Evolutionary conservation across 139 green algal genomes (phyloP).

Genomic region (Parachlorella kessleri): DNA sequence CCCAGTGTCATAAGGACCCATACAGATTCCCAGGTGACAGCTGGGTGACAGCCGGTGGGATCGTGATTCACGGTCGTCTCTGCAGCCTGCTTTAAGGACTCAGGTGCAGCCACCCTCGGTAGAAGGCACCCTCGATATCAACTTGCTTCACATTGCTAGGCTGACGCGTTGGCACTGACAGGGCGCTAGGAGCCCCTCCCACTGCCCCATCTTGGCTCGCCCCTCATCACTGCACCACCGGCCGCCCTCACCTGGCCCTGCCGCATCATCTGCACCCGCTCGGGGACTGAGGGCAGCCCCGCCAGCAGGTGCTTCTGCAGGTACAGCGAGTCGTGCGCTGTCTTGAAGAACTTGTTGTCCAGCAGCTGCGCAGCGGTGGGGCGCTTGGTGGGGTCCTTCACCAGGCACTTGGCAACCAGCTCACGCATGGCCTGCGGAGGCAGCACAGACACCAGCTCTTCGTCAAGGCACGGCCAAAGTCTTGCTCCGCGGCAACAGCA

Average conservation of each 20-base stretch:
- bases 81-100: no score
- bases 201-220: neutral
- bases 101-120: no score
- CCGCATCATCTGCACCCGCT: conserved; percentile 84
- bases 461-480: no score
- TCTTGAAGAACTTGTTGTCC: conserved; percentile 99
- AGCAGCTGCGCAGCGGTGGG: conserved; percentile 93
- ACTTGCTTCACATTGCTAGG: no score
- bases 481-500: neutral
- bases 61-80: no score
- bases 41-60: no score
- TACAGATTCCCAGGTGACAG: no score
- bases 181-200: no score
- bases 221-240: conserved; percentile 32
- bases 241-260: conserved; percentile 60
- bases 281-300: conserved; percentile 77
- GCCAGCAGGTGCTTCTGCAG: conserved; percentile 82
- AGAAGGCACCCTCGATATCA: no score
- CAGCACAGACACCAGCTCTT: neutral
- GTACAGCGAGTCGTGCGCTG: conserved; percentile 75
- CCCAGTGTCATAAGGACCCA: no score
- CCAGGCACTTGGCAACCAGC: conserved; percentile 93
- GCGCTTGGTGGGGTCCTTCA: conserved; percentile 92
- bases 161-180: no score
- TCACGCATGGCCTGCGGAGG: conserved; percentile 82